phyloP scores from a whole-genome alignment of 305 asterid species.

The Ilex paraguariensis region DNA sequence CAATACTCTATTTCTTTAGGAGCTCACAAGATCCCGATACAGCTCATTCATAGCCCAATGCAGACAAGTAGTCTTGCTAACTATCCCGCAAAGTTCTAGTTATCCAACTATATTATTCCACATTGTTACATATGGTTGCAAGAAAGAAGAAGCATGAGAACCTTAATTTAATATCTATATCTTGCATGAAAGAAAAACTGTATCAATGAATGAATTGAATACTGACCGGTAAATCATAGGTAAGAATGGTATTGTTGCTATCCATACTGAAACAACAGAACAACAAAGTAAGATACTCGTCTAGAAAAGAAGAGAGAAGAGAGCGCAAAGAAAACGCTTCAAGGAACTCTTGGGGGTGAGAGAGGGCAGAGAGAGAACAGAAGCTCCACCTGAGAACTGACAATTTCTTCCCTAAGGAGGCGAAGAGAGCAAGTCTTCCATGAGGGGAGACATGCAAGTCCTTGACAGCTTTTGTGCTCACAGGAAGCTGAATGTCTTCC shows the following conservation, averaged over 20 bases:
- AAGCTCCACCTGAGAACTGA: slow-evolving; percentile 57
- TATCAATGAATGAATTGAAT: not conserved
- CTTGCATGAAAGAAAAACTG: too few relatives aligned
- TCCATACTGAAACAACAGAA: slow-evolving; percentile 52
- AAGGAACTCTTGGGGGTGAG: too few relatives aligned
- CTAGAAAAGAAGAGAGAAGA: slow-evolving; percentile 1
- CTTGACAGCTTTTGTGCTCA: slow-evolving; percentile 55
- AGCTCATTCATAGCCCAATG: too few relatives aligned
- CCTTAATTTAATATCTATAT: not conserved
- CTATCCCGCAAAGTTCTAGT: too few relatives aligned
- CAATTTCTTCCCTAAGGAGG: slow-evolving; percentile 79
- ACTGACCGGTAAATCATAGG: slow-evolving; percentile 84
- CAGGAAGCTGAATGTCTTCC: slow-evolving; percentile 69
- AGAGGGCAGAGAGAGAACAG: slow-evolving; percentile 9
- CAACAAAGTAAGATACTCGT: slow-evolving; percentile 15
- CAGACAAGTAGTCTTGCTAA: too few relatives aligned
- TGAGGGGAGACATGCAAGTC: slow-evolving; percentile 78
- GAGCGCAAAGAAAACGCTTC: not conserved
- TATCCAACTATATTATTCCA: too few relatives aligned
- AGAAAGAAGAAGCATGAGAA: not conserved
- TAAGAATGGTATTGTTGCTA: slow-evolving; percentile 71
- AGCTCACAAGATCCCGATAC: too few relatives aligned
- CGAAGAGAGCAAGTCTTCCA: slow-evolving; percentile 63
- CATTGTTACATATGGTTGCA: too few relatives aligned
- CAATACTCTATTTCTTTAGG: too few relatives aligned